Conservation (phyloP, 164 flowering plant genomes). For the Magnolia sinica region DNA sequence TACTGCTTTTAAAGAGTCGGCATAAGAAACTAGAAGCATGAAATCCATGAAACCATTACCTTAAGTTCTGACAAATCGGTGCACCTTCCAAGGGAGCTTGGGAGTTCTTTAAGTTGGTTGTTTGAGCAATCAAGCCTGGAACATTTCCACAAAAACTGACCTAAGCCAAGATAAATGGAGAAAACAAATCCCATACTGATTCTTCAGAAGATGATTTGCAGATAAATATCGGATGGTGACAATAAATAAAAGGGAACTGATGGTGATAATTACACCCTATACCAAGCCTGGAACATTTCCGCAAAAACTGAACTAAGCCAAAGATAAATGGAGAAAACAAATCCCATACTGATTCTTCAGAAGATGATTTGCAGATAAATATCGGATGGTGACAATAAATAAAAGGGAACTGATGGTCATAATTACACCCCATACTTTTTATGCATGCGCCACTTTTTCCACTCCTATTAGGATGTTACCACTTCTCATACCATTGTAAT, state of each 20-base stretch:
- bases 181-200: not conserved
- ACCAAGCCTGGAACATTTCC: not conserved
- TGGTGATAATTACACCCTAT: too few species aligned
- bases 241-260: too few species aligned
- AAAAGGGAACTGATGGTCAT: too few species aligned
- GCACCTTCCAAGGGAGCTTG: conserved; percentile 77
- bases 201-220: too few species aligned
- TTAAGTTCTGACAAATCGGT: conserved; percentile 67
- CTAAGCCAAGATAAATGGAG: conserved; percentile 8
- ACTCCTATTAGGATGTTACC: too few species aligned
- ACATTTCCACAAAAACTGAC: conserved; percentile 3
- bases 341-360: not conserved
- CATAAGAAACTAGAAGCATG: conserved; percentile 1
- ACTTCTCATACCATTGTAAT: too few species aligned
- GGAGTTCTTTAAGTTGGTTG: conserved; percentile 74
- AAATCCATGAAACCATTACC: conserved; percentile 36
- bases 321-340: conserved; percentile 6
- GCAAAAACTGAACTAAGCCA: not conserved
- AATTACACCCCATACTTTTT: too few species aligned
- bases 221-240: too few species aligned
- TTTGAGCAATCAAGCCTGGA: conserved; percentile 87
- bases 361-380: too few species aligned
- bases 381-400: too few species aligned
- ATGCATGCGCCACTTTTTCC: too few species aligned
- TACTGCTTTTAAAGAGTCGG: not conserved